A percentile compares a stretch with the other conserved stretches of the same genome.
These are phyloP conservation scores for Acanthamoeba royreba DNA, from an alignment of 208 protist species.

Conservation along the genomic window DNA sequence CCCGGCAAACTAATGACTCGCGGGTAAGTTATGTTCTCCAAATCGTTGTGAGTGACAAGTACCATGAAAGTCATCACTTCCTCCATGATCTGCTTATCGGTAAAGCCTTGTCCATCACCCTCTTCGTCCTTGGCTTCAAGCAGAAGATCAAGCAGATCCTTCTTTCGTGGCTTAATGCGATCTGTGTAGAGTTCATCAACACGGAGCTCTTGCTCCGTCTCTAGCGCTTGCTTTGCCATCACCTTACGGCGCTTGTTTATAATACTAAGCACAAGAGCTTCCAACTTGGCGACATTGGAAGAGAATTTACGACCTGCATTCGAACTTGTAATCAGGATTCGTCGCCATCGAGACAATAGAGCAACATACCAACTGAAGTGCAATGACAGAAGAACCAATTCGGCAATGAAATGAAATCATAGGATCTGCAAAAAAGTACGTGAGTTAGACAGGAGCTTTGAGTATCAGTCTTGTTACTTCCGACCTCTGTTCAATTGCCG, in stretches of 20 bases:
- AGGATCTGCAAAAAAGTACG: neutral
- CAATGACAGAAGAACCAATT: neutral
- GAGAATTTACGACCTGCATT: neutral
- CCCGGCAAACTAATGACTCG: conserved; percentile 8
- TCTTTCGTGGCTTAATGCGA: too few relatives aligned
- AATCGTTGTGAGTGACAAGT: too few relatives aligned
- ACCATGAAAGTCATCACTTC: conserved; percentile 32
- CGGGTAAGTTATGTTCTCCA: too few relatives aligned
- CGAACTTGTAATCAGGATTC: neutral
- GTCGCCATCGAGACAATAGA: neutral
- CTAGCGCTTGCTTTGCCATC: too few relatives aligned
- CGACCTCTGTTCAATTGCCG: neutral
- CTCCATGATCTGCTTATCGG: neutral
- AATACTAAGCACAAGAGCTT: neutral
- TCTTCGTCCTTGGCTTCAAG: neutral
- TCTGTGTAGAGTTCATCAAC: too few relatives aligned
- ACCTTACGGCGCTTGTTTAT: neutral
- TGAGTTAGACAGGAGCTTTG: too few relatives aligned
- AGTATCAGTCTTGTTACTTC: neutral
- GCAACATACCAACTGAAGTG: too few relatives aligned
- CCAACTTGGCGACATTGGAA: neutral
- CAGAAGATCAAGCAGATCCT: neutral
- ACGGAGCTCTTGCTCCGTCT: too few relatives aligned
- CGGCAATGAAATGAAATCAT: neutral
- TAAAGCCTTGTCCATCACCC: neutral